Evolutionary conservation across 345 rosid species (phyloP), one percentile per base, ranked within the genome.

Genomic region (Draba incana): DNA sequence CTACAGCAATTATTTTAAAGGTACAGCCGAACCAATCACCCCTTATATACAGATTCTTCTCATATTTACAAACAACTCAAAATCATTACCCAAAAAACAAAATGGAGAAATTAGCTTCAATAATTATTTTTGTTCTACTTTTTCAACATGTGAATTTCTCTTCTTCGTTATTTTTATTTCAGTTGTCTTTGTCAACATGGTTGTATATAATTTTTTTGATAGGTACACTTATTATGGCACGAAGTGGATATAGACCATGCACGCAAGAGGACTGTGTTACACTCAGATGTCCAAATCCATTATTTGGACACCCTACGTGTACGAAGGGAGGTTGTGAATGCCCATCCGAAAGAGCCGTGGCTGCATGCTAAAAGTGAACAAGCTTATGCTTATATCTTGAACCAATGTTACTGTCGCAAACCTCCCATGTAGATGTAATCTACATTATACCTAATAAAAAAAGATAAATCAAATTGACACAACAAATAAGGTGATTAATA

Each of bases 151-250:
- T 50, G 27, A 51, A 61, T 51, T 37, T 25, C 37, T 33, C 37
- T 33, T 6, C 1, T 6, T 33, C 0, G 7, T 6, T 3, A 6
- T 55, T 44, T 11, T 6, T 2, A 6, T 55, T 44, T 9, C 33
- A 48, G 48, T 16, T 59, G 7, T 48, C 25, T 41, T 9, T 3
- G 5, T 59, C 33, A 30, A 42, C 1, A 24, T 37, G 2, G 3
- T 54, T 10, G 4, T 60, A 8, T 13, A 33, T 38, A 23, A 23
- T 7, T 30, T 14, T 20, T 5, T 33, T 33, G 1, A 9, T 16
- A 70, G 74, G 67, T 43, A 31, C 51, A 60, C 44, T 42, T 5
- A 41, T 70, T 70, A 11, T 30, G 15, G 74, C 61, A 60, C 37
- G 52, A 30, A 60, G 1, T 12, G 56, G 52, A 44, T 43, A 12